Evolutionary conservation across 2,329 filamentous ascomycete species (phyloP), one percentile per base, ranked within the genome.

Genomic region (Alternaria triticina): DNA sequence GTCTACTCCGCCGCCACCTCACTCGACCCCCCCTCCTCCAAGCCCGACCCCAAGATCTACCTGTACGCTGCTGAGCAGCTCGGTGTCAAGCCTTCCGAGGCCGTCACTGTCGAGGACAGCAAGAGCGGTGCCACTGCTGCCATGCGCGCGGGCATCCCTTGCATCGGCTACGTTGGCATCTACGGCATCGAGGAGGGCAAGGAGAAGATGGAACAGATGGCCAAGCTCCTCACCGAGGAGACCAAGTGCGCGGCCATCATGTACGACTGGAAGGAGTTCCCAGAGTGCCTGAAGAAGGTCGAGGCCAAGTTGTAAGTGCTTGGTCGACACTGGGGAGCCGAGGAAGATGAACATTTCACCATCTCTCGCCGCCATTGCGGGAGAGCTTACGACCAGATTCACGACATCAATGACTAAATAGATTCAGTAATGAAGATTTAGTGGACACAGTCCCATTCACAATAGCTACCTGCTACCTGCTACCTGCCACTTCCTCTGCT

Each of bases 11-110:
- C 94, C 59, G 93, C 93, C 61, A 92, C 90, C 30, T 93, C 90
- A 62, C 86, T 97, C 71, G 84, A 87, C 61, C 88, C 85, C 75
- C 94, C 94, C n/a, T 94, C 92, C 59, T 92, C 89, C 81, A 97
- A 97, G 87, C 94, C 94, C 15, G 92, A 97, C 81, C 94, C 94
- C 17, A 92, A 92, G 70, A 91, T 97, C 82, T 97, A 97, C 84
- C 82, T 93, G 68, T 87, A 90, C 79, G 91, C 94, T 22, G 87
- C 94, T 77, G 83, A 93, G 81, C 83, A 88, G 77, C 86, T 96
- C 55, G 90, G 90, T 65, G 91, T 91, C 82, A 87, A 86, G 73
- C 84, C 92, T 2, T 83, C 84, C 50, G 90, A 96, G 84, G 89
- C 87, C 69, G 86, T 97, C 30, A 91, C 94, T 23, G 88, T 97